Percentiles rank a stretch among this genome's conserved stretches.
Conservation (phyloP, 306 rosid genomes). For the Gastrolobium bilobum region DNA sequence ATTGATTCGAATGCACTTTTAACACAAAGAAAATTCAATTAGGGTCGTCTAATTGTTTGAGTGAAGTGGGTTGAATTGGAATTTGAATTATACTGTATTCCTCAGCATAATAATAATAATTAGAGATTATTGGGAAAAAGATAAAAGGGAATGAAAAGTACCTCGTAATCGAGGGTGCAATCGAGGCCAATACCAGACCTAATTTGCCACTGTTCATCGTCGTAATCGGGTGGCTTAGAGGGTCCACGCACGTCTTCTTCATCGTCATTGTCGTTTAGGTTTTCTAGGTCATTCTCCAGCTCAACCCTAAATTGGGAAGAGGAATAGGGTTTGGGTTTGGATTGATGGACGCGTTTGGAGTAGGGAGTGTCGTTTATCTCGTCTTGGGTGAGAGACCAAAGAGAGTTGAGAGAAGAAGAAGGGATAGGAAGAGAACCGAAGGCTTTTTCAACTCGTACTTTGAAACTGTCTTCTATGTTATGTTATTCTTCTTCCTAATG, state of each 20-base stretch:
- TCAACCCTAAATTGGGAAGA: slow-evolving; percentile 39
- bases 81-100: background rate
- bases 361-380: slow-evolving; percentile 61
- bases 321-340: slow-evolving; percentile 47
- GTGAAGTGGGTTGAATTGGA: background rate
- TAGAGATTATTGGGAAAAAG: background rate
- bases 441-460: slow-evolving; percentile 45
- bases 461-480: slow-evolving; percentile 55
- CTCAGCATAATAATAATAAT: background rate
- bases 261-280: slow-evolving; percentile 58
- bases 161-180: slow-evolving; percentile 90
- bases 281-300: slow-evolving; percentile 64
- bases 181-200: slow-evolving; percentile 84
- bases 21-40: background rate
- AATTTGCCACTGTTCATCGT: slow-evolving; percentile 87
- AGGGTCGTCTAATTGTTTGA: background rate
- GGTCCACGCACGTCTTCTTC: slow-evolving; percentile 51
- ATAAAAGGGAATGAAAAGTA: slow-evolving; percentile 4
- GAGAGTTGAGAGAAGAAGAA: slow-evolving; percentile 54
- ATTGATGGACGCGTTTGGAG: slow-evolving; percentile 51
- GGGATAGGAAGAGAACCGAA: slow-evolving; percentile 56
- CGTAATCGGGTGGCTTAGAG: slow-evolving; percentile 69
- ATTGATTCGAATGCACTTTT: background rate
- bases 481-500: too few relatives aligned
- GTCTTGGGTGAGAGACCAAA: slow-evolving; percentile 84